These are phyloP conservation scores for Trypanosoma cruzi DNA, from an alignment of 208 protist genomes.

Conservation along the genomic window DNA sequence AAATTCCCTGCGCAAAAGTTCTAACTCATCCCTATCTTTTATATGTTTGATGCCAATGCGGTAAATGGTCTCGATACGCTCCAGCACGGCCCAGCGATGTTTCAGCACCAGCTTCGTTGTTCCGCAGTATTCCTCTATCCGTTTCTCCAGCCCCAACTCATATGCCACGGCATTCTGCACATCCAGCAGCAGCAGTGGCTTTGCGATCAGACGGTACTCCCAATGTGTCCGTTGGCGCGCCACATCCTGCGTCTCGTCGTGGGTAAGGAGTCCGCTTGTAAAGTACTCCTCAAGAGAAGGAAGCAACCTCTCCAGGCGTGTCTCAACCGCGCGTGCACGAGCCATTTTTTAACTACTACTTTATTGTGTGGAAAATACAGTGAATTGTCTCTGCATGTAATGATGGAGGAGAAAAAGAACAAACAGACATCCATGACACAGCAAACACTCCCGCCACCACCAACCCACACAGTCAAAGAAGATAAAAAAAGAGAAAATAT, in stretches of 20 bases:
- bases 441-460: neutral
- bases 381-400: neutral
- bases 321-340: slow-evolving; percentile 85
- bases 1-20: slow-evolving; percentile 59
- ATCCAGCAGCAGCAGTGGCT: slow-evolving; percentile 85
- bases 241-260: slow-evolving; percentile 63
- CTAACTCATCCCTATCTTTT: slow-evolving; percentile 46
- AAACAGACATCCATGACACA: neutral
- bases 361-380: neutral
- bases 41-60: slow-evolving; percentile 81
- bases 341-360: slow-evolving; percentile 45
- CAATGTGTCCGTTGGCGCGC: slow-evolving; percentile 75
- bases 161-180: slow-evolving; percentile 74
- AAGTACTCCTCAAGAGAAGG: slow-evolving; percentile 89
- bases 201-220: slow-evolving; percentile 89
- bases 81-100: slow-evolving; percentile 81
- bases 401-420: neutral
- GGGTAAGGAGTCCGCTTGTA: slow-evolving; percentile 77
- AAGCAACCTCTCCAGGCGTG: slow-evolving; percentile 84
- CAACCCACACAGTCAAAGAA: neutral
- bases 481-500: neutral
- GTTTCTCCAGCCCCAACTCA: slow-evolving; percentile 77
- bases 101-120: slow-evolving; percentile 68
- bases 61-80: slow-evolving; percentile 86
- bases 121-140: slow-evolving; percentile 61